phyloP scores from a whole-genome alignment of 768 basidiomycete species.

The Glaciozyma antarctica region DNA sequence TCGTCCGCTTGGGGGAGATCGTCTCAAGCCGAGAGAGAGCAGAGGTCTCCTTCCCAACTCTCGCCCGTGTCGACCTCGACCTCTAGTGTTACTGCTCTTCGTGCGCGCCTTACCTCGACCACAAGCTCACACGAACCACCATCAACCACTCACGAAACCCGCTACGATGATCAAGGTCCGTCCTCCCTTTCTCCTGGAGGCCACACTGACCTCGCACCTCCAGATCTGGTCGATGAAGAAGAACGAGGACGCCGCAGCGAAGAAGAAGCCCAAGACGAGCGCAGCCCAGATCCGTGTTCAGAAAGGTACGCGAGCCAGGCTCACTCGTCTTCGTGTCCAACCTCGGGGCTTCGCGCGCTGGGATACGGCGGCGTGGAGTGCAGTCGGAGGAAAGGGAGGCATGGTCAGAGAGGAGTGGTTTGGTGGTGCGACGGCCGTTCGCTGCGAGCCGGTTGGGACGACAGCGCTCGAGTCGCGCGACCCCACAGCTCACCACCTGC shows the following conservation, averaged over 20 bases:
- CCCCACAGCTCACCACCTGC: not conserved
- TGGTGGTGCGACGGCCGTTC: not conserved
- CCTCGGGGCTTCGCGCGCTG: not conserved
- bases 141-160: not conserved
- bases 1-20: too few species aligned
- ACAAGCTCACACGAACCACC: not conserved
- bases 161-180: conserved; percentile 28
- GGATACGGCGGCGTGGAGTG: not conserved
- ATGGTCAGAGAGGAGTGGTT: too few species aligned
- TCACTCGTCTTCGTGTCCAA: not conserved
- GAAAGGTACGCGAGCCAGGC: conserved; percentile 58
- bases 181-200: not conserved
- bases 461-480: not conserved
- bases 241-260: conserved; percentile 91
- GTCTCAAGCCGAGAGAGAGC: too few species aligned
- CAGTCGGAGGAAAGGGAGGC: not conserved
- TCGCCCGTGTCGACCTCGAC: too few species aligned
- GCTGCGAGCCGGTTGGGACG: not conserved
- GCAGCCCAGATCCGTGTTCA: conserved; percentile 99
- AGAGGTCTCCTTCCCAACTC: too few species aligned
- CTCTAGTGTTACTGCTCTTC: too few species aligned
- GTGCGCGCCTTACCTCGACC: too few species aligned
- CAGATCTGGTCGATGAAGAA: conserved; percentile 99
- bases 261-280: conserved; percentile 96
- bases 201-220: not conserved